Percentiles rank a stretch among this genome's conserved stretches.
These are phyloP conservation scores for Monosporascus cannonballus DNA, from an alignment of 2,329 filamentous ascomycete species.

Conservation along the genomic window DNA sequence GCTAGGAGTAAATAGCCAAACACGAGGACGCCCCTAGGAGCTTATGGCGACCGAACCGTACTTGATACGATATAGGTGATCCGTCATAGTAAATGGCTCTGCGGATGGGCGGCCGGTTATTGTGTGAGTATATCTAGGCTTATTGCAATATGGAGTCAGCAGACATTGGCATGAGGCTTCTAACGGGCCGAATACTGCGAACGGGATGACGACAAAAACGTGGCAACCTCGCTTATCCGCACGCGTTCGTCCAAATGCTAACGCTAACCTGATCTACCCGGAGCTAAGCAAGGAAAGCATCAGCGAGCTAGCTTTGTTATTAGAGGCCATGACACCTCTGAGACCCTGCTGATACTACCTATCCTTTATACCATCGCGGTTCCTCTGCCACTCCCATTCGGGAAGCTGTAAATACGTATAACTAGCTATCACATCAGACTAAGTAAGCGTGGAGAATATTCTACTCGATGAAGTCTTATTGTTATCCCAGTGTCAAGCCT, in stretches of 20 bases:
- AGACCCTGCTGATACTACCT: neutral
- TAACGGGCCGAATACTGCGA: neutral
- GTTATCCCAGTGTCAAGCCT: too few species aligned
- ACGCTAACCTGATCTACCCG: neutral
- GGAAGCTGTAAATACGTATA: too few species aligned
- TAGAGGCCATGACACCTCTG: neutral
- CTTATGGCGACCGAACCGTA: too few species aligned
- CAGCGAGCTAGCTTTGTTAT: too few species aligned
- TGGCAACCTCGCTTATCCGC: neutral
- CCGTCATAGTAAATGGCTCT: too few species aligned
- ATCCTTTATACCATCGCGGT: neutral
- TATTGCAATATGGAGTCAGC: neutral
- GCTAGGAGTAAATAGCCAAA: too few species aligned
- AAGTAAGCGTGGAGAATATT: too few species aligned
- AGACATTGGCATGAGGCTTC: neutral
- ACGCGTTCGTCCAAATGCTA: neutral
- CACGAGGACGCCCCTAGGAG: too few species aligned
- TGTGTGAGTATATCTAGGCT: neutral
- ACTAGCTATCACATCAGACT: too few species aligned
- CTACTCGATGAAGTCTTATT: too few species aligned
- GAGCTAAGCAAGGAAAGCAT: neutral
- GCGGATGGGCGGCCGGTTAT: neutral
- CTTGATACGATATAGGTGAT: too few species aligned
- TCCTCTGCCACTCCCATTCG: too few species aligned
- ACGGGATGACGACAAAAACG: neutral